These are phyloP conservation scores for Daedaleopsis sinensis DNA, from an alignment of 768 basidiomycete genomes.

Conservation along the genomic window DNA sequence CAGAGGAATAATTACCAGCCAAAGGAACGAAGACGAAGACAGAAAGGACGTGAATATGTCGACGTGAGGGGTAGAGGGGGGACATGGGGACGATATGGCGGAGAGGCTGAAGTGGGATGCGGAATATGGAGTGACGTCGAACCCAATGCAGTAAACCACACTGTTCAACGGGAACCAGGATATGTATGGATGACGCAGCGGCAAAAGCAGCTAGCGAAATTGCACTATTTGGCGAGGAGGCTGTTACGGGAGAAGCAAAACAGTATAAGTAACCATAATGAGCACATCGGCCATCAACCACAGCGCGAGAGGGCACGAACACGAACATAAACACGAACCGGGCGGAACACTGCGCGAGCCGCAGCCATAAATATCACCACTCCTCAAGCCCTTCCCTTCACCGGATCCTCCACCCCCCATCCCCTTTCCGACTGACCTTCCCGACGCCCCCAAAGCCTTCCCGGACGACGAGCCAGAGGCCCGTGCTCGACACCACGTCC, in stretches of 20 bases:
- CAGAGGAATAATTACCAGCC: not conserved
- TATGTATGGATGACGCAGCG: not conserved
- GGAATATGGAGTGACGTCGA: not conserved
- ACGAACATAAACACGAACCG: not conserved
- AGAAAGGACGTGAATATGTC: not conserved
- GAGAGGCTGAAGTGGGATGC: not conserved
- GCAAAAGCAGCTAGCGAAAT: no score
- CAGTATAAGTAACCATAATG: no score
- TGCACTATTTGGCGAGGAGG: no score
- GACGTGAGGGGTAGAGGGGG: not conserved
- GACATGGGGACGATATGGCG: no score
- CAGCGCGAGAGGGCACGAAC: not conserved
- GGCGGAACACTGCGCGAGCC: no score
- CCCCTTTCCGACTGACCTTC: conserved; percentile 74
- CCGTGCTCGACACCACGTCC: conserved; percentile 86
- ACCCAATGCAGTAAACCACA: not conserved
- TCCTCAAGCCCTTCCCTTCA: not conserved
- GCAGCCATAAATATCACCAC: not conserved
- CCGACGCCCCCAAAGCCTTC: conserved; percentile 94
- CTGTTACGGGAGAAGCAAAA: no score
- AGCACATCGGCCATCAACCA: not conserved
- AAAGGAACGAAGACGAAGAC: not conserved
- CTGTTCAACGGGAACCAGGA: not conserved
- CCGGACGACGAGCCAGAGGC: conserved; percentile 88
- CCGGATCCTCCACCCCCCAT: conserved; percentile 67